Evolutionary conservation across 1,139 yeast species (phyloP).

Genomic region (Arxiozyma slooffiae): DNA sequence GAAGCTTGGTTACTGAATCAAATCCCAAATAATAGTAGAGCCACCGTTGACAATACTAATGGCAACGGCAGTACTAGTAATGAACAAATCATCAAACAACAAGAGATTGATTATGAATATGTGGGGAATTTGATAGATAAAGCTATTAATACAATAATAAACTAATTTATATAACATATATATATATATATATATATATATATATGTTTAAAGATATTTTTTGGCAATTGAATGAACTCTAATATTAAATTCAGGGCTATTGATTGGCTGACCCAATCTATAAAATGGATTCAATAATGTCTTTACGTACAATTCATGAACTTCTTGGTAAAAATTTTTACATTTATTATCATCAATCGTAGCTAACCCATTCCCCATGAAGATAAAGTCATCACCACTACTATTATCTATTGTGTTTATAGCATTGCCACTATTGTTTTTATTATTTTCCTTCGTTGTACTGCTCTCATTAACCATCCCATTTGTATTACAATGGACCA

Average conservation of each 20-base stretch:
- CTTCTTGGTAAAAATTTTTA: constrained; percentile 72
- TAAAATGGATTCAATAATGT: constrained; percentile 83
- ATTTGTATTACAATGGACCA: constrained; percentile 51
- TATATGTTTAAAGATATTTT: constrained; percentile 49
- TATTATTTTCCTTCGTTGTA: neutral
- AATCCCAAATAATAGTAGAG: constrained; percentile 18
- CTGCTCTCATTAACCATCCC: neutral
- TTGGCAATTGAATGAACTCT: constrained; percentile 63
- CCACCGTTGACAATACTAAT: constrained; percentile 3
- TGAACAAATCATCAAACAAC: neutral
- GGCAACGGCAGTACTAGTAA: neutral
- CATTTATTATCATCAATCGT: constrained; percentile 60
- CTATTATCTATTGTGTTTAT: neutral
- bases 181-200: too few relatives aligned
- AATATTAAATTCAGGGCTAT: constrained; percentile 65
- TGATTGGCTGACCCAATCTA: constrained; percentile 62
- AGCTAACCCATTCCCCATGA: constrained; percentile 11
- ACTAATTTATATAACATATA: neutral
- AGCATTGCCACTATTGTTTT: too few relatives aligned
- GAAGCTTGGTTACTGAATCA: constrained; percentile 30
- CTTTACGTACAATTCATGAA: constrained; percentile 81
- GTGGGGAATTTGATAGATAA: constrained; percentile 14
- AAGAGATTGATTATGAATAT: too few relatives aligned
- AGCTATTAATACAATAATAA: constrained; percentile 15
- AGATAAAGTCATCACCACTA: constrained; percentile 3